Evolutionary conservation across 202 grass and related monocot species (phyloP).

Genomic region (Elaeis oleifera): DNA sequence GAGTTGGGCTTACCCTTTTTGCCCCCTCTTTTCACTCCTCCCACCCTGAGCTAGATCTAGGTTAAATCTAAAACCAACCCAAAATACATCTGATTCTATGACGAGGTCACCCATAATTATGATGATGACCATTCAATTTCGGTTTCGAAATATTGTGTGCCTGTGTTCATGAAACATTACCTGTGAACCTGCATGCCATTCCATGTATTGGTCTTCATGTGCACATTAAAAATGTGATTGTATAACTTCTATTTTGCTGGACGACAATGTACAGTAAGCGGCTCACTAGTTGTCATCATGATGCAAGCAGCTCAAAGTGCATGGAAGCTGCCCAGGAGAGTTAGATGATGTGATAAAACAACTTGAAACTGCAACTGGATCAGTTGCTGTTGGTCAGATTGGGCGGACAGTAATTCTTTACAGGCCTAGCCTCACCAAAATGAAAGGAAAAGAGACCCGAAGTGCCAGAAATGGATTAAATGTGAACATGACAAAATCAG

Average conservation of each 20-base stretch:
- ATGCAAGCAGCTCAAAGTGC: constrained; percentile 73
- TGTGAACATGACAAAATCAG: not conserved
- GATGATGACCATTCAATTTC: no score
- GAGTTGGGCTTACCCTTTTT: no score
- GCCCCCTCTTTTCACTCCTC: no score
- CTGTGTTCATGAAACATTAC: not conserved
- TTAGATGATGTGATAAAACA: constrained; percentile 53
- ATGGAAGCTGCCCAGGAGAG: constrained; percentile 71
- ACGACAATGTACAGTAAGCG: constrained; percentile 4
- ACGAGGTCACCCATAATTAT: no score
- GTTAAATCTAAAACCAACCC: no score
- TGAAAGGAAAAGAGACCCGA: constrained; percentile 54
- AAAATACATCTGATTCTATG: no score
- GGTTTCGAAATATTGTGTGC: no score
- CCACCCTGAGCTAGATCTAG: no score
- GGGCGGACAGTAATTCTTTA: constrained; percentile 87
- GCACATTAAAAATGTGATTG: no score
- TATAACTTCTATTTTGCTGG: not conserved
- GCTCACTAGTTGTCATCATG: constrained; percentile 17
- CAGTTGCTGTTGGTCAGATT: constrained; percentile 57
- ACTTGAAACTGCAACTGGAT: constrained; percentile 84
- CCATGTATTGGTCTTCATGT: no score
- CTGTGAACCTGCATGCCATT: not conserved
- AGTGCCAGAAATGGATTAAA: constrained; percentile 22
- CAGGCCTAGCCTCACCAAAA: constrained; percentile 83